Base-by-base conservation (phyloP, 345 rosid species). In the Firmiana major region DNA sequence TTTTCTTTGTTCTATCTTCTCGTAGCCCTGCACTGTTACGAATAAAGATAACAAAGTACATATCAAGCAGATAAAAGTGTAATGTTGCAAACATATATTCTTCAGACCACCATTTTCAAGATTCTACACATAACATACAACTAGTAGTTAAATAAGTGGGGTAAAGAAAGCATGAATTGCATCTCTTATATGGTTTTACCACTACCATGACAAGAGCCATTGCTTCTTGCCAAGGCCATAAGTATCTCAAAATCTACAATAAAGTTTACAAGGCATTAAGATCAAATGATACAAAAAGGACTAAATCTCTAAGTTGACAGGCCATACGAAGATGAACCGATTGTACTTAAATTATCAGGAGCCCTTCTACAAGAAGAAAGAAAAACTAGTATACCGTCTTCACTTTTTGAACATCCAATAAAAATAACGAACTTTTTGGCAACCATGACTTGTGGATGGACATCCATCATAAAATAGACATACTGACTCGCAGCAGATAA, bases 1-100 rank as follows among this genome's bases (percentile, higher is more conserved):
- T 54, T 36, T 13, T 24, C 59, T 54, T n/a, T 49, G 36, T 24
- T 48, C 77, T 80, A 80, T 65, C 74, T 63, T 77, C 72, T 74
- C 78, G 81, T 79, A 60, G 70, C 40, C 78, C n/a, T 5, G 8
- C 38, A 26, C 85, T 80, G 74, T 63, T 73, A 74, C 11, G 64
- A 63, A 19, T 16, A 73, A 79, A 69, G 8, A 69, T 24, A 65
- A 55, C 34, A 80, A 28, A 71, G 51, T 31, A 63, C 0, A 4
- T 17, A 43, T n/a, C 46, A 42, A 53, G 60, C 9, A 31, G 19
- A 17, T 55, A 12, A 40, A 1, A 49, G 6, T 10, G 16, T 5
- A 31, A 7, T 26, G 13, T 51, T 19, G 0, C 43, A 10, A 31
- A 53, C 45, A 16, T 54, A 19, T 53, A 51, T 19, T 19, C 75